These are phyloP conservation scores for Misopates orontium DNA, from an alignment of 257 asterid genomes.

Conservation along the genomic window DNA sequence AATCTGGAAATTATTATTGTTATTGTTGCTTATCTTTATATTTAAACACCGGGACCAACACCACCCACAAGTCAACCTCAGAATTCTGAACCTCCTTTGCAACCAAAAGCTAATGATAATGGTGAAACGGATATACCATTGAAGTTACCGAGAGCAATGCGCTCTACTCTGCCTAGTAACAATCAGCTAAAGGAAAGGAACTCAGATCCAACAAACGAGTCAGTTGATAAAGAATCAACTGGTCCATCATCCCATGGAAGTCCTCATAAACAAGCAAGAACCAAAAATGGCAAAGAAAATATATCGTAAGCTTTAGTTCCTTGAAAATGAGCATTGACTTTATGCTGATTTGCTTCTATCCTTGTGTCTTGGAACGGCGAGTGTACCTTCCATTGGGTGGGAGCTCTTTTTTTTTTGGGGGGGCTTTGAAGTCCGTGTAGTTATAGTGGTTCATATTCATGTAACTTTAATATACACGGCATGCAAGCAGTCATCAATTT, in stretches of 20 bases:
- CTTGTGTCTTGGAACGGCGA: not conserved
- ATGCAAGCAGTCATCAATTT: not conserved
- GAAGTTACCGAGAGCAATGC: constrained; percentile 76
- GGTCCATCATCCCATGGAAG: constrained; percentile 40
- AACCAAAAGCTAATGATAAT: constrained; percentile 42
- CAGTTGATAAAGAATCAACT: constrained; percentile 30
- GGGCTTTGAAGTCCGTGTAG: too few species aligned
- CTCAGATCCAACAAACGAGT: constrained; percentile 42
- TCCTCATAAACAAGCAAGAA: constrained; percentile 28
- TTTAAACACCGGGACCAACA: too few species aligned
- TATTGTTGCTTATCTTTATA: too few species aligned
- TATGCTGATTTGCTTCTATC: not conserved
- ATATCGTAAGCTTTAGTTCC: not conserved
- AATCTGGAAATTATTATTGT: too few species aligned
- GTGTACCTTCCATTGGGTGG: not conserved
- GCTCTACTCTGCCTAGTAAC: constrained; percentile 46
- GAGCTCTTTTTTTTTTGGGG: not conserved
- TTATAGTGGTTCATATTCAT: not conserved
- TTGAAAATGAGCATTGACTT: not conserved
- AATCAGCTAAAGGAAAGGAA: constrained; percentile 76
- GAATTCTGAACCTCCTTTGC: constrained; percentile 36
- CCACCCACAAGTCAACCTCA: constrained; percentile 42
- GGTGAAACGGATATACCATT: constrained; percentile 48
- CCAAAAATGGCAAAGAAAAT: not conserved
- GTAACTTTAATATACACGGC: not conserved